Evolutionary conservation across 2,329 filamentous ascomycete species (phyloP).

Genomic region (Claviceps maximensis): DNA sequence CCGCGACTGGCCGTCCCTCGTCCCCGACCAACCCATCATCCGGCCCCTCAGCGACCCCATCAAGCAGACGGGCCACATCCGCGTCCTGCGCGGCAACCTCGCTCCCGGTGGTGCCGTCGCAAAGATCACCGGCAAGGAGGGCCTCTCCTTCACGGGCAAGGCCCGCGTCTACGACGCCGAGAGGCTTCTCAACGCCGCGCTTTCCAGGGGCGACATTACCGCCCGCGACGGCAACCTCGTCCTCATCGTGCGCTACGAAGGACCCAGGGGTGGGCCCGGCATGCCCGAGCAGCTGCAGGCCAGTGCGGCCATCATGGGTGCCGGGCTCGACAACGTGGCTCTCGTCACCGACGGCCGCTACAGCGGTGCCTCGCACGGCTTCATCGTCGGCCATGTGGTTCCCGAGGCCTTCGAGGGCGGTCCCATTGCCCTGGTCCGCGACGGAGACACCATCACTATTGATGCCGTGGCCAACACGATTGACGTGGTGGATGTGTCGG

Average conservation of each 20-base stretch:
- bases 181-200: conserved; percentile 58
- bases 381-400: conserved; percentile 86
- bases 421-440: conserved; percentile 67
- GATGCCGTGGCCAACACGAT: conserved; percentile 73
- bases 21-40: conserved; percentile 72
- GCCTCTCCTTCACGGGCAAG: conserved; percentile 64
- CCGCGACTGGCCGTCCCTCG: conserved; percentile 59
- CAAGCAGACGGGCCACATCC: conserved; percentile 75
- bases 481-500: conserved; percentile 43
- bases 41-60: conserved; percentile 63
- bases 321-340: conserved; percentile 73
- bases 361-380: conserved; percentile 76
- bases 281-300: conserved; percentile 94
- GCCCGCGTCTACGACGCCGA: conserved; percentile 84
- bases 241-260: conserved; percentile 84
- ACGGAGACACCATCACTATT: conserved; percentile 78
- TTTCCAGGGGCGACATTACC: conserved; percentile 52
- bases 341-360: conserved; percentile 89
- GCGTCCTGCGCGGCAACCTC: conserved; percentile 67
- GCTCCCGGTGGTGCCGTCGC: conserved; percentile 82
- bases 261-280: conserved; percentile 81
- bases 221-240: conserved; percentile 61
- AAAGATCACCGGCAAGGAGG: conserved; percentile 95
- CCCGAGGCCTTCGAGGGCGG: conserved; percentile 84
- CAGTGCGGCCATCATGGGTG: conserved; percentile 83